phyloP scores from a whole-genome alignment of 768 basidiomycete genomes.

The Boletus rex-veris region DNA sequence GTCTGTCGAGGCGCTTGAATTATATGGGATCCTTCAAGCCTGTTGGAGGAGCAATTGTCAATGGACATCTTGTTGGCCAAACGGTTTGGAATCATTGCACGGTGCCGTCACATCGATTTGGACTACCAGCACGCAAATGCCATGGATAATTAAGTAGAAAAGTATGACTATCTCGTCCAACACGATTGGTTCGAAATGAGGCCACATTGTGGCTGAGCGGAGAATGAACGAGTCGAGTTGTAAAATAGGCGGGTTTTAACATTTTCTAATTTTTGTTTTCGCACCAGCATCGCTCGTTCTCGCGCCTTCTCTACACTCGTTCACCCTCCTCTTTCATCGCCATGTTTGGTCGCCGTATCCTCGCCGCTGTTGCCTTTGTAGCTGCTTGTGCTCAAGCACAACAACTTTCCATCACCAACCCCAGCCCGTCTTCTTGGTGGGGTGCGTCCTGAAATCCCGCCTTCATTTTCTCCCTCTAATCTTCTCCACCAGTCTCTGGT shows the following conservation, averaged over 20 bases:
- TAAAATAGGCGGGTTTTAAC: not conserved
- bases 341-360: conserved; percentile 35
- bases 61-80: no score
- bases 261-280: conserved; percentile 11
- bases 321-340: conserved; percentile 6
- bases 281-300: conserved; percentile 24
- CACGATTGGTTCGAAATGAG: no score
- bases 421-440: conserved; percentile 54
- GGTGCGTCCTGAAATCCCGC: conserved; percentile 39
- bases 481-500: conserved; percentile 42
- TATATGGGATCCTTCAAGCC: no score
- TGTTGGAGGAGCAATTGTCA: no score
- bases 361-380: conserved; percentile 38
- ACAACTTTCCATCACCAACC: conserved; percentile 43
- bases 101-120: no score
- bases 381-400: conserved; percentile 36
- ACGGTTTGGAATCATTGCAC: no score
- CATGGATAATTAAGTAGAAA: no score
- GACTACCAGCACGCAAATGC: no score
- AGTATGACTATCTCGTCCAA: no score
- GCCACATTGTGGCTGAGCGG: conserved; percentile 9
- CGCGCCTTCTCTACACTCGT: conserved; percentile 10
- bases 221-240: conserved; percentile 21
- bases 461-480: not conserved
- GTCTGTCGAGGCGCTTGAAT: no score